Base-by-base conservation (phyloP, 768 basidiomycete species). In the Galerina marginata region DNA sequence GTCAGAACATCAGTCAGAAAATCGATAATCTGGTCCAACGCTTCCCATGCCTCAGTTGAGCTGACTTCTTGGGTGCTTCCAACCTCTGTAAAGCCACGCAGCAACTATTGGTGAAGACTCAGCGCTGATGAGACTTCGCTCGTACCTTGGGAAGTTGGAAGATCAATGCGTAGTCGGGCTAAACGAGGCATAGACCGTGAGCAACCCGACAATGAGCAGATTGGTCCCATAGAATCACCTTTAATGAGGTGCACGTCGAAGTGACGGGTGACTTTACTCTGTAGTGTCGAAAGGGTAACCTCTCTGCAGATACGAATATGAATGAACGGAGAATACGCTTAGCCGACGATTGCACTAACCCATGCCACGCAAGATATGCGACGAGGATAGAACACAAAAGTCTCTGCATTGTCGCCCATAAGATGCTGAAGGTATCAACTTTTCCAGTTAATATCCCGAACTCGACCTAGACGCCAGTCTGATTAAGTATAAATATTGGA, bases 11-110 rank as follows among this genome's bases (percentile, higher is more conserved):
- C 59, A 0, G 60, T 63, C 15, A 65, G 43, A 23, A 74, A 70
- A 2, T 59, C 44, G 2, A 74, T 52, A 14, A 76, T 57, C 1
- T 48, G 37, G 6, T 63, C 63, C 44, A 78, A 71, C 3, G 69
- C 62, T 3, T 56, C n/a, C 73, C 74, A 76, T 0, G 70, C 67
- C 36, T 71, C 66, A 0, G 40, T 5, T 3, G 71, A 55, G 6
- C 60, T 65, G 14, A 64, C 59, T 7, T 64, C 47, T 3, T 64
- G 60, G 5, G 29, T 33, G 29, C 7, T 33, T 33, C 29, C 29
- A 7, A 4, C 29, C 29, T 33, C 29, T 33, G 29, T 33, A 4
- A 7, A 33, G 7, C 7, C 29, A 33, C 29, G 29, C 29, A 33
- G 29, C 7, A 33, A 5, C 29, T 33, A 33, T 33, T 20, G 20